A percentile compares a stretch with the other conserved stretches of the same genome.
phyloP scores from a whole-genome alignment of 305 asterid genomes.

The Galium porrigens region DNA sequence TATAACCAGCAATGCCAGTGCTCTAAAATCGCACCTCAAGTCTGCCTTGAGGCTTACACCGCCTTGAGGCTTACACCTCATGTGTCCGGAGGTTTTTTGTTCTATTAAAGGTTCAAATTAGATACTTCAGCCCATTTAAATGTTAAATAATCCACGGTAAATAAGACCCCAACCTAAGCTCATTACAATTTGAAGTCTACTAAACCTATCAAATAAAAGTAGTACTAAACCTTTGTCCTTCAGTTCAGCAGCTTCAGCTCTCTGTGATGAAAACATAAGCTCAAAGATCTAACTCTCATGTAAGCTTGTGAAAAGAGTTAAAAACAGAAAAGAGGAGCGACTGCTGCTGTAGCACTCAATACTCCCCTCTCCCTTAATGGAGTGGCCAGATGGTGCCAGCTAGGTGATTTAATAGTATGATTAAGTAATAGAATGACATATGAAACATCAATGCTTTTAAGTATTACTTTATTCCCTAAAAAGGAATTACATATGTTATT shows the following conservation, averaged over 20 bases:
- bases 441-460: too few relatives aligned
- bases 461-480: too few relatives aligned
- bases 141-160: too few relatives aligned
- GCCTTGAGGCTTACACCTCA: not conserved
- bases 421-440: too few relatives aligned
- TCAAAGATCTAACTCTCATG: not conserved
- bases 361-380: too few relatives aligned
- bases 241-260: not conserved
- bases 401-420: too few relatives aligned
- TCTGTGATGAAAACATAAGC: not conserved
- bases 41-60: not conserved
- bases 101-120: too few relatives aligned
- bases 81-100: not conserved
- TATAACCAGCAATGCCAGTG: not conserved
- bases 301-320: not conserved
- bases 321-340: not conserved
- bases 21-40: not conserved
- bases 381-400: too few relatives aligned
- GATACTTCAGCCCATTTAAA: not conserved
- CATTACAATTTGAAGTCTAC: not conserved
- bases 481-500: too few relatives aligned
- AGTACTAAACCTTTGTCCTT: not conserved
- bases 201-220: not conserved
- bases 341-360: not conserved
- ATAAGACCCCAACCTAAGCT: not conserved